Evolutionary conservation across 2,329 filamentous ascomycete genomes (phyloP), one percentile per base, ranked within the genome.

Genomic region (Aspergillus fumigatiaffinis): DNA sequence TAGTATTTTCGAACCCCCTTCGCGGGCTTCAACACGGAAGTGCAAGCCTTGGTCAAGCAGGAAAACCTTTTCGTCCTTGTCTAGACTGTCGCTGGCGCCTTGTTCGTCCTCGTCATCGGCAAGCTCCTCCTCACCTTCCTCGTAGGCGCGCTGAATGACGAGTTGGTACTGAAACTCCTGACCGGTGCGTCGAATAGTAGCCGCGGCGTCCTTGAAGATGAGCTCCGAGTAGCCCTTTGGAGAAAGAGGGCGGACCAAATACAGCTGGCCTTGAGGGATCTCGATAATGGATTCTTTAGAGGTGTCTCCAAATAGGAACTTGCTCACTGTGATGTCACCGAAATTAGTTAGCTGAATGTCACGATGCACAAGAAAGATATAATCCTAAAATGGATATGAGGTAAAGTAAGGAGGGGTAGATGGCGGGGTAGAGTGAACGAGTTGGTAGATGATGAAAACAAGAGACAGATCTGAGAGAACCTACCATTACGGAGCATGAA

Each of bases 191-290:
- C 95, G 89, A 70, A 99, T 95, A 62, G 89, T 91, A 53, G 93
- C 91, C 50, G 91, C 90, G 42, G 92, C 89, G 86, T 99, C 94
- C 76, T 94, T 96, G 83, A 97, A 99, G 76, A 99, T 96, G 72
- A 97, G 91, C 76, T 99, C 94, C 1, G 93, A 97, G 74, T 97
- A 97, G 64, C 94, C 94, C 76, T 99, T 99, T 56, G 93, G 92
- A 7, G 93, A 97, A 51, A 91, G 85, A 10, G 94, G 94, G 68
- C 94, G 90, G 67, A 99, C 94, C 65, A 99, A 88, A 76, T 97
- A 99, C 48, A 99, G 90, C 76, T 97, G 92, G 71, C 94, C 94
- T 76, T 97, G 92, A 17, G 92, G 87, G 47, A 99, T 87, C 73
- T 97, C 92, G 76, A 96, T 91, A 71, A 99, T 86, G 50, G 91